Evolutionary conservation across 2,329 filamentous ascomycete genomes (phyloP).

Genomic region (Teratosphaeria epicoccoides): DNA sequence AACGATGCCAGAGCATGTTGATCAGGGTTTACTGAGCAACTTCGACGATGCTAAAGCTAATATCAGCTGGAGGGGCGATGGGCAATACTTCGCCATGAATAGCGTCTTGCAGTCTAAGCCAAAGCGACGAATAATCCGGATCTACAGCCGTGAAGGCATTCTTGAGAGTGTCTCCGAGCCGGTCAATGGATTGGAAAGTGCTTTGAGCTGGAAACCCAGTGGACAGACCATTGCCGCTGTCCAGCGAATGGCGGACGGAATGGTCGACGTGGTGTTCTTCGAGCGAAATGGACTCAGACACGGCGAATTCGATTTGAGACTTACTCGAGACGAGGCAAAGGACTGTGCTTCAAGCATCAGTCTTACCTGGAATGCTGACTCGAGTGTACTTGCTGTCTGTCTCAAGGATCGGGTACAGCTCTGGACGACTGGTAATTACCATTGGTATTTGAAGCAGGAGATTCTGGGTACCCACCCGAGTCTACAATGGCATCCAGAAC

Average conservation of each 20-base stretch:
- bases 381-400: constrained; percentile 75
- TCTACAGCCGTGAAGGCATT: constrained; percentile 81
- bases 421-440: constrained; percentile 96
- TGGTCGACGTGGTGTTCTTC: constrained; percentile 77
- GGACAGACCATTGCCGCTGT: constrained; percentile 87
- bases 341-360: constrained; percentile 48
- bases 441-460: constrained; percentile 96
- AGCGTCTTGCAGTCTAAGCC: constrained; percentile 60
- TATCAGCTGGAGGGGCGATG: constrained; percentile 92
- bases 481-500: constrained; percentile 70
- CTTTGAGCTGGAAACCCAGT: constrained; percentile 80
- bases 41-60: constrained; percentile 61
- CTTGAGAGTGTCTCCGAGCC: constrained; percentile 92
- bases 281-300: constrained; percentile 96
- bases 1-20: constrained; percentile 85
- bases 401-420: constrained; percentile 69
- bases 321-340: constrained; percentile 48
- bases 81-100: constrained; percentile 80
- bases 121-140: constrained; percentile 67
- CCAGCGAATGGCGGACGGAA: constrained; percentile 56
- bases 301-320: constrained; percentile 75
- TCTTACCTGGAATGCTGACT: constrained; percentile 84
- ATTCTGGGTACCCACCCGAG: constrained; percentile 34
- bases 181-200: constrained; percentile 78
- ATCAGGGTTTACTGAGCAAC: constrained; percentile 65